phyloP scores from a whole-genome alignment of 495 filamentous ascomycete species.

The Oleoguttula mirabilis region DNA sequence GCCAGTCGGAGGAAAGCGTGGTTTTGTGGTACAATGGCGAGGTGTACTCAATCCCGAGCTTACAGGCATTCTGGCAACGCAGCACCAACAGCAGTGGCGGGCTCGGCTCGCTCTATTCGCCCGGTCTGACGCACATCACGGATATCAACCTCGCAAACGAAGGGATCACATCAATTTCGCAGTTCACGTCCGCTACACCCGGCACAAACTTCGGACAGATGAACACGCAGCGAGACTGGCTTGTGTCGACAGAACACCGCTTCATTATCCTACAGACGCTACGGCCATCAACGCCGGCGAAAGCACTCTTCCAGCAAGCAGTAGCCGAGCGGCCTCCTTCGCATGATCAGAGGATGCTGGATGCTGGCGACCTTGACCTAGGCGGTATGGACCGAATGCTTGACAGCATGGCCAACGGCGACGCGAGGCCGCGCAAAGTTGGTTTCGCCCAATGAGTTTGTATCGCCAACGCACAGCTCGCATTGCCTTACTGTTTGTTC shows the following conservation, averaged over 20 bases:
- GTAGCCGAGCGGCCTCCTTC: not conserved
- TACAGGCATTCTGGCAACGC: slow-evolving; percentile 29
- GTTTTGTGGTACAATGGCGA: slow-evolving; percentile 31
- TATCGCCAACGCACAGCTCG: no score
- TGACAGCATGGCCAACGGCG: slow-evolving; percentile 24
- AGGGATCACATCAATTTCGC: slow-evolving; percentile 22
- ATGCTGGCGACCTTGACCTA: slow-evolving; percentile 27
- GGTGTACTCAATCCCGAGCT: slow-evolving; percentile 27
- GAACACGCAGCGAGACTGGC: slow-evolving; percentile 19
- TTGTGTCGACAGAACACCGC: slow-evolving; percentile 28
- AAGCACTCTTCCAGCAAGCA: slow-evolving; percentile 5
- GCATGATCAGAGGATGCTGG: slow-evolving; percentile 27
- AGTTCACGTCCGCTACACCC: slow-evolving; percentile 13
- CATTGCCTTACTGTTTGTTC: slow-evolving; percentile 1
- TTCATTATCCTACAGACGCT: slow-evolving; percentile 24
- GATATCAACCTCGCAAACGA: slow-evolving; percentile 24
- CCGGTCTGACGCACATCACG: slow-evolving; percentile 20
- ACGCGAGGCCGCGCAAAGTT: slow-evolving; percentile 22
- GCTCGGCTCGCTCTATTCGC: slow-evolving; percentile 22
- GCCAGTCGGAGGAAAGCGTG: slow-evolving; percentile 29
- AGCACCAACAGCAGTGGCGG: slow-evolving; percentile 15
- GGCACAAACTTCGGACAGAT: slow-evolving; percentile 15
- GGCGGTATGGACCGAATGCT: slow-evolving; percentile 31
- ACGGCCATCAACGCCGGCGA: not conserved
- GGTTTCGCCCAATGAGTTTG: slow-evolving; percentile 24